phyloP scores from a whole-genome alignment of 345 rosid species.

The Excoecaria cochinchinensis region DNA sequence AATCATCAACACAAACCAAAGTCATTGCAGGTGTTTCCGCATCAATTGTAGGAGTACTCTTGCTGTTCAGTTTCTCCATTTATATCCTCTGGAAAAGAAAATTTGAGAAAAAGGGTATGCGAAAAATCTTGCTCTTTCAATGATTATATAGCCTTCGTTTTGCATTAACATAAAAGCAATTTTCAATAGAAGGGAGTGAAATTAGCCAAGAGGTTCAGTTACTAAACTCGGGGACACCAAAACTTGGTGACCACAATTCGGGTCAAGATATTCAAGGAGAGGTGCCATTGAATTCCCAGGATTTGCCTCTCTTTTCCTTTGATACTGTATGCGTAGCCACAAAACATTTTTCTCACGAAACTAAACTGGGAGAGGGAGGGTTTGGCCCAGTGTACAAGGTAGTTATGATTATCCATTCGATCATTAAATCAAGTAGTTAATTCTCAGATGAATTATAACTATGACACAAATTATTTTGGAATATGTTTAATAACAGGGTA shows the following conservation, averaged over 20 bases:
- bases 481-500: conserved; percentile 7
- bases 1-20: neutral
- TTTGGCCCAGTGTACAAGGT: conserved; percentile 53
- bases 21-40: conserved; percentile 3
- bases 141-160: neutral
- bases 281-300: conserved; percentile 15
- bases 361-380: conserved; percentile 51
- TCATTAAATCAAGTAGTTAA: too few relatives aligned
- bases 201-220: conserved; percentile 24
- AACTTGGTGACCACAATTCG: conserved; percentile 1
- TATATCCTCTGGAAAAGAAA: conserved; percentile 5
- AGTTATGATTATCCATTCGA: neutral
- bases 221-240: conserved; percentile 5
- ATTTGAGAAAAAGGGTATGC: neutral
- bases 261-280: conserved; percentile 3
- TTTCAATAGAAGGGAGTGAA: conserved; percentile 11
- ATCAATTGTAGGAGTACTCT: neutral
- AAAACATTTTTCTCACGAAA: conserved; percentile 23
- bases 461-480: too few relatives aligned
- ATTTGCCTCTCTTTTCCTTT: conserved; percentile 27
- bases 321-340: conserved; percentile 27
- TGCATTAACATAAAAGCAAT: neutral
- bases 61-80: neutral
- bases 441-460: too few relatives aligned
- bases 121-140: neutral